phyloP scores from a whole-genome alignment of 345 rosid species.

The Pugionium cornutum region DNA sequence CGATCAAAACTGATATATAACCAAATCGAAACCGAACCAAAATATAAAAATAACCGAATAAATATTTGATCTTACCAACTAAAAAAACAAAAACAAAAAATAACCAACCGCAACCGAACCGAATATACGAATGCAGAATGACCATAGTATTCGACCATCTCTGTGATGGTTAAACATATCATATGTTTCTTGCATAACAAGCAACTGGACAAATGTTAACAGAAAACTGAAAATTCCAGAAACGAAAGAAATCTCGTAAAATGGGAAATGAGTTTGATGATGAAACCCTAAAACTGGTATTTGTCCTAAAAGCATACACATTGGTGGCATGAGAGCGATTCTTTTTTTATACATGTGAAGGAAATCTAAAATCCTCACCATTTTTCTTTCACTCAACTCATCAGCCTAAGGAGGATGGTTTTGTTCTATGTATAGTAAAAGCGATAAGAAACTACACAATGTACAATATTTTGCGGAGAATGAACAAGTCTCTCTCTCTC shows the following conservation, averaged over 20 bases:
- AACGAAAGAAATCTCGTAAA: constrained; percentile 21
- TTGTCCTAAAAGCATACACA: constrained; percentile 49
- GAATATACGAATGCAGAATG: too few relatives aligned
- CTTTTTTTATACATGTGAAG: constrained; percentile 40
- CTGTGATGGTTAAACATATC: background rate
- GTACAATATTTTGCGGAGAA: constrained; percentile 49
- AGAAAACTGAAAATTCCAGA: constrained; percentile 3
- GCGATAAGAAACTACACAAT: constrained; percentile 62
- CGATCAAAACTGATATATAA: too few relatives aligned
- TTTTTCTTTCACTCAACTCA: constrained; percentile 39
- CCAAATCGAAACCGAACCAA: too few relatives aligned
- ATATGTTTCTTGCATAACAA: constrained; percentile 11
- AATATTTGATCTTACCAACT: too few relatives aligned
- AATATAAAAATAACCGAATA: too few relatives aligned
- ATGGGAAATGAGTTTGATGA: constrained; percentile 24
- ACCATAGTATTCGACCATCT: too few relatives aligned
- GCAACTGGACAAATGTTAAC: background rate
- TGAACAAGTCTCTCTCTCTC: constrained; percentile 39
- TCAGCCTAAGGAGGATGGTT: constrained; percentile 40
- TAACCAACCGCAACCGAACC: too few relatives aligned
- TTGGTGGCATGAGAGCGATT: constrained; percentile 36
- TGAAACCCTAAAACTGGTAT: background rate
- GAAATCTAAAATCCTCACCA: constrained; percentile 42
- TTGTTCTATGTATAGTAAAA: constrained; percentile 50
- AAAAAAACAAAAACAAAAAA: too few relatives aligned